Conservation (phyloP, 495 filamentous ascomycete genomes). For the Penicillium argentinense region DNA sequence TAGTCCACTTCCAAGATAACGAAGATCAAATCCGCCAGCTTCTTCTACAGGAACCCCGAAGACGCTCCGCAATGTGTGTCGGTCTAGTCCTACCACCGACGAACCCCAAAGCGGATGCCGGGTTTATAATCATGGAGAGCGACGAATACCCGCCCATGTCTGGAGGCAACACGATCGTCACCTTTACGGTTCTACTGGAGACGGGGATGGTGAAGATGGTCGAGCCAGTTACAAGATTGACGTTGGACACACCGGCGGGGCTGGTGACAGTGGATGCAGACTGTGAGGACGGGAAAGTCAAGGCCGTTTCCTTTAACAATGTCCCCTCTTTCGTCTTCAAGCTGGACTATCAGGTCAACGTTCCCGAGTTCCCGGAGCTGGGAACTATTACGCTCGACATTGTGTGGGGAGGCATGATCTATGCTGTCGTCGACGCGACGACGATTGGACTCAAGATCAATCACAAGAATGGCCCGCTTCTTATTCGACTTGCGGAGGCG, state of each 20-base stretch:
- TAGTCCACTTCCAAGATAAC: conserved; percentile 15
- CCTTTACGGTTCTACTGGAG: conserved; percentile 22
- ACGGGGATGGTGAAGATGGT: conserved; percentile 20
- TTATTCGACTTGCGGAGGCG: conserved; percentile 17
- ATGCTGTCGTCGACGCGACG: conserved; percentile 18
- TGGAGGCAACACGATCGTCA: conserved; percentile 18
- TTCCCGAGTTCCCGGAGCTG: conserved; percentile 17
- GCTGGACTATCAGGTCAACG: conserved; percentile 15
- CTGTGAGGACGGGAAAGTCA: conserved; percentile 22
- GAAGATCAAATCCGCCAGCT: conserved; percentile 18
- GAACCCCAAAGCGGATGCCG: conserved; percentile 19
- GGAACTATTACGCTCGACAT: conserved; percentile 23
- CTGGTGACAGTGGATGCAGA: conserved; percentile 17
- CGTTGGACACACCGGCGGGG: conserved; percentile 19
- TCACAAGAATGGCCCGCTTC: conserved; percentile 6
- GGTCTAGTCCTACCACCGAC: conserved; percentile 21
- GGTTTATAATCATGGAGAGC: conserved; percentile 25
- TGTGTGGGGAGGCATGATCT: conserved; percentile 27
- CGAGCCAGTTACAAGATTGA: conserved; percentile 14
- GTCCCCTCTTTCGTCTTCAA: conserved; percentile 21
- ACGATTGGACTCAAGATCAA: conserved; percentile 12
- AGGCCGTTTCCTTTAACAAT: conserved; percentile 20
- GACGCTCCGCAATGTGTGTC: conserved; percentile 16
- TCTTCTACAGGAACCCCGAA: conserved; percentile 22
- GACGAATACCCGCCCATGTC: conserved; percentile 26